Conservation (phyloP, 495 filamentous ascomycete genomes). For the Evansstolkia leycettana region DNA sequence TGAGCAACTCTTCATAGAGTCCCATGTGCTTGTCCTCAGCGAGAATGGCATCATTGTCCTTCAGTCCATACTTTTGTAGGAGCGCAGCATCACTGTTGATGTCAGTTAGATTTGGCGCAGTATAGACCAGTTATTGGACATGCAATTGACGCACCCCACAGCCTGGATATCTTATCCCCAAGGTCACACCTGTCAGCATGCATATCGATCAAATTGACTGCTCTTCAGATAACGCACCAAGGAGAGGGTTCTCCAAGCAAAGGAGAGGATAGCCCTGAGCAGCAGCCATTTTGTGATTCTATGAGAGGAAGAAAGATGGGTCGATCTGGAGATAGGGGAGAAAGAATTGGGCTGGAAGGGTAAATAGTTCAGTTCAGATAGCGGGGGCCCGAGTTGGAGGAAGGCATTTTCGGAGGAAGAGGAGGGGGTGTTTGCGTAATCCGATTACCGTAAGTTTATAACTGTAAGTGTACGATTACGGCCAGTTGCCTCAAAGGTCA, state of each 20-base stretch:
- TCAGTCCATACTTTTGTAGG: constrained; percentile 83
- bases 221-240: constrained; percentile 46
- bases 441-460: background rate
- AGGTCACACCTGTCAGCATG: background rate
- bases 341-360: background rate
- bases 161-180: constrained; percentile 71
- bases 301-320: constrained; percentile 4
- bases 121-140: background rate
- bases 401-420: constrained; percentile 1
- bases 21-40: constrained; percentile 80
- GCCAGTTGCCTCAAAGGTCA: background rate
- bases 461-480: background rate
- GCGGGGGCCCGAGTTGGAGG: background rate
- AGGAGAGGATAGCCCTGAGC: constrained; percentile 70
- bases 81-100: constrained; percentile 48
- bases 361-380: background rate
- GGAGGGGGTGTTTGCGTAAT: no score
- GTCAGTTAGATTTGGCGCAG: constrained; percentile 1
- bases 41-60: constrained; percentile 94
- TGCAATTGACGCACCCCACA: constrained; percentile 43
- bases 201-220: constrained; percentile 4
- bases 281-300: constrained; percentile 59
- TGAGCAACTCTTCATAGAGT: constrained; percentile 85
- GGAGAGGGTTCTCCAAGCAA: constrained; percentile 90
- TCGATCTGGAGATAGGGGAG: constrained; percentile 3